phyloP scores from a whole-genome alignment of 1,284 basidiomycete genomes.

The Trichosporon sp. region DNA sequence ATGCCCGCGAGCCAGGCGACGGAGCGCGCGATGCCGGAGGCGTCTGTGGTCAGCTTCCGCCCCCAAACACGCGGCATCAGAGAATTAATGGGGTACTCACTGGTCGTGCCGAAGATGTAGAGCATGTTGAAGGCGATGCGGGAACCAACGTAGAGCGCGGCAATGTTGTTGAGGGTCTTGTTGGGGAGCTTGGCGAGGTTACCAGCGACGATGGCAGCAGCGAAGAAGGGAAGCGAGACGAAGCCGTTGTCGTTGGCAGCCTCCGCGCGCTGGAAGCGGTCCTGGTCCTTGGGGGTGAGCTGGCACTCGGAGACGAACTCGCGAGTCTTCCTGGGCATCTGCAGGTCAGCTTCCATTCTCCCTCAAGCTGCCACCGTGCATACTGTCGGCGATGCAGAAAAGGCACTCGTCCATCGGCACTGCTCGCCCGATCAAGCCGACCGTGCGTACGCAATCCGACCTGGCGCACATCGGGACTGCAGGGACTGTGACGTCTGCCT shows the following conservation, averaged over 20 bases:
- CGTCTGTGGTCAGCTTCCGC: conserved; percentile 28
- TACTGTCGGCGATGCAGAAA: not conserved
- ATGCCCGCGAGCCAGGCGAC: conserved; percentile 33
- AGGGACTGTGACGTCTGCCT: not conserved
- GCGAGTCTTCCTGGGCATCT: conserved; percentile 73
- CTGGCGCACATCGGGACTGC: not conserved
- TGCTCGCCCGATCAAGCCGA: conserved; percentile 1
- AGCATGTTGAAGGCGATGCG: conserved; percentile 39
- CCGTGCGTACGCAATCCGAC: not conserved
- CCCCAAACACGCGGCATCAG: too few species aligned
- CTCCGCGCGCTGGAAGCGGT: conserved; percentile 39
- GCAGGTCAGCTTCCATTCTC: not conserved
- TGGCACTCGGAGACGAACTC: conserved; percentile 80
- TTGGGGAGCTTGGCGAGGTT: conserved; percentile 43
- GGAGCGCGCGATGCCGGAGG: conserved; percentile 33
- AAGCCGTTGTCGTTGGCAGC: conserved; percentile 43
- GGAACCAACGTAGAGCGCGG: conserved; percentile 40
- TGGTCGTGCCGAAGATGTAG: conserved; percentile 43
- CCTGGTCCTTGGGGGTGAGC: conserved; percentile 76
- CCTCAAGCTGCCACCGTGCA: not conserved
- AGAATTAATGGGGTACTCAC: conserved; percentile 28
- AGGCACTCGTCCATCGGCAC: not conserved
- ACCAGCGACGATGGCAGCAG: conserved; percentile 43
- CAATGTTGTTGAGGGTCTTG: conserved; percentile 40
- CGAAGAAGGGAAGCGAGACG: conserved; percentile 35